Evolutionary conservation across 352 stramenopile species (phyloP), one percentile per base, ranked within the genome.

Genomic region (Globisporangium middletonii): DNA sequence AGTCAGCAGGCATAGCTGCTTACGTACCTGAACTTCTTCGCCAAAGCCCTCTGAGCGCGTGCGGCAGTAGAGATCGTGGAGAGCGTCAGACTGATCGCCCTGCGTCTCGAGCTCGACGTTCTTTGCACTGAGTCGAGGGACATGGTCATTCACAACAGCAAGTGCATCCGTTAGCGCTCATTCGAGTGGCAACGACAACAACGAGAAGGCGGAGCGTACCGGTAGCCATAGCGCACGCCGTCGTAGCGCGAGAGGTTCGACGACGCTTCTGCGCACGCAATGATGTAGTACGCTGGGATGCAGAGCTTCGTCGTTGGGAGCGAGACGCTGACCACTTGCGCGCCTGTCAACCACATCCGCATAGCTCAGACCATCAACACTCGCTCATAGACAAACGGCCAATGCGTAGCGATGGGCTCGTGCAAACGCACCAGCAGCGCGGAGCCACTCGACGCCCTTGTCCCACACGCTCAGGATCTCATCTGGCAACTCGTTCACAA

Each of bases 231-330:
- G 53, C 87, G 83, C 53, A 99, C 88, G 15, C 96, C 96, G 72
- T 99, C 96, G 68, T 99, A 99, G 44, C 97, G 83, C 48, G 91
- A 96, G 47, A 99, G 76, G 69, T 99, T 99, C 1, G 96, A 98
- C 35, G 92, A 98, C 12, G 97, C 97, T 75, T 99, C 97, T 1
- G 97, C 96, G 63, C 94, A 98, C 11, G 96, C 95, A 42, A 99
- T 70, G n/a, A 99, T 97, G 67, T 99, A 99, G 68, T 99, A 99
- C 1, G 96, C 87, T 38, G 97, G 86, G 43, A 99, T 88, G 27
- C 90, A 95, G 27, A 90, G 72, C 77, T 83, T 95, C 26, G 70
- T 93, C 16, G 80, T 89, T 2, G 83, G 83, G 16, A 95, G 64
- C 9, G 83, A 92, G 3, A 91, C 67, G 42, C 68, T 79, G 42